Base-by-base conservation (phyloP, 768 basidiomycete genomes). In the Panaeolus cyanescens region DNA sequence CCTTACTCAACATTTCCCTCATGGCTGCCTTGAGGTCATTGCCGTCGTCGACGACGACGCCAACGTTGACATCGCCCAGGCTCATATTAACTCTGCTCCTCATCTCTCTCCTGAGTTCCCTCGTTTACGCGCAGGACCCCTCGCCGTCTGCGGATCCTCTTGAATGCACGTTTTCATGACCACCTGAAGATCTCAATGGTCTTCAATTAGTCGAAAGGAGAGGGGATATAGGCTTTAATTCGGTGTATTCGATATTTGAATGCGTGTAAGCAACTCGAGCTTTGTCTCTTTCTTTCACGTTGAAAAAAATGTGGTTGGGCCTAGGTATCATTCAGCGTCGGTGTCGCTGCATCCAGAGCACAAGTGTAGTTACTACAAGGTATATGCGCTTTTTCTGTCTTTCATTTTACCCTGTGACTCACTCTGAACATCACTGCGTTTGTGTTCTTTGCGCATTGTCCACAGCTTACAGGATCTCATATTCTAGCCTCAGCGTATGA, bases 191-290 rank as follows among this genome's bases (percentile, higher is more conserved):
- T 36, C 19, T 30, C 15, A 28, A 40, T 17, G 56, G 55, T 2
- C 60, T 59, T 31, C 45, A 58, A 2, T 55, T 66, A 6, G 64
- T 61, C 3, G 59, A 62, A 32, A 40, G 62, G 3, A 55, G 59
- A 19, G 17, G 57, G 20, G 37, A 59, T 0, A 39, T 63, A 13
- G 66, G 62, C 30, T 62, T 55, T 15, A 56, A 67, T 13, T 64
- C 67, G 2, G 58, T 55, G 19, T 67, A 69, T 61, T 63, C 68
- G 2, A 61, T 69, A 9, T 69, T 69, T 40, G 64, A 67, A 56
- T 69, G 68, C 61, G 53, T 65, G 66, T 69, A 40, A 60, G 68
- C 57, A 22, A 7, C 13, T 2, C 34, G 54, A 17, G 13, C n/a
- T 36, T 53, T 0, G 31, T 25, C 17, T 56, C 17, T 7, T 12